Percentiles rank a stretch among this genome's conserved stretches.
Evolutionary conservation across 306 rosid species (phyloP).

Genomic region (Medicago lupulina): DNA sequence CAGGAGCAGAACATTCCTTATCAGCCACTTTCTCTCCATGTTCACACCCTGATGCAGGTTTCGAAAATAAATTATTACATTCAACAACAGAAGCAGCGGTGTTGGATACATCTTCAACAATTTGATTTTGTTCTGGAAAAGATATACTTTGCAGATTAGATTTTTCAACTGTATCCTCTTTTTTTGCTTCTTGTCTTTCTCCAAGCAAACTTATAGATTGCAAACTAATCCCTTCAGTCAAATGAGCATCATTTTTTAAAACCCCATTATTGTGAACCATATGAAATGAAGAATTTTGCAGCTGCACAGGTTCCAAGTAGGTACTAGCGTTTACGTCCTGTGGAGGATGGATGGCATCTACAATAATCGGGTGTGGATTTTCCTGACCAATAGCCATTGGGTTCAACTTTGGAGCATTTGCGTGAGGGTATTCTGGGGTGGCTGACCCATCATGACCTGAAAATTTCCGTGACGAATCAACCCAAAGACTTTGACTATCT

Average conservation of each 20-base stretch:
- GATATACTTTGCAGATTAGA: conserved; percentile 45
- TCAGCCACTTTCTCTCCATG: conserved; percentile 50
- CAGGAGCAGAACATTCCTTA: conserved; percentile 49
- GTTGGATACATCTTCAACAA: conserved; percentile 42
- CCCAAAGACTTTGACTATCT: conserved; percentile 70
- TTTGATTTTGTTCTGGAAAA: conserved; percentile 45
- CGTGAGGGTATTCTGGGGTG: conserved; percentile 58
- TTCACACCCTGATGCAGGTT: conserved; percentile 48
- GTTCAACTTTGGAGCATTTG: conserved; percentile 58
- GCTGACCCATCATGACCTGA: conserved; percentile 65
- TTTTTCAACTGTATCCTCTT: conserved; percentile 48
- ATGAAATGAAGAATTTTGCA: conserved; percentile 49
- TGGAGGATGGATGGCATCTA: conserved; percentile 50
- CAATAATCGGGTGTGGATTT: conserved; percentile 48
- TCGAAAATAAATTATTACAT: conserved; percentile 42
- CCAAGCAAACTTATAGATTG: conserved; percentile 46
- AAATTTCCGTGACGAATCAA: conserved; percentile 71
- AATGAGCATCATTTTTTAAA: conserved; percentile 39
- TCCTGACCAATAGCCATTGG: conserved; percentile 54
- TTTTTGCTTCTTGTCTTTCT: conserved; percentile 48
- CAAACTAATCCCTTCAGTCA: conserved; percentile 47
- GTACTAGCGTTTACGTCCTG: conserved; percentile 44
- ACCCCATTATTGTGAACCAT: conserved; percentile 46
- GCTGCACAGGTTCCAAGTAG: conserved; percentile 46
- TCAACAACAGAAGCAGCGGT: conserved; percentile 47